These are phyloP conservation scores for Aspergillus pseudonomiae DNA, from an alignment of 2,329 filamentous ascomycete genomes.

Conservation along the genomic window DNA sequence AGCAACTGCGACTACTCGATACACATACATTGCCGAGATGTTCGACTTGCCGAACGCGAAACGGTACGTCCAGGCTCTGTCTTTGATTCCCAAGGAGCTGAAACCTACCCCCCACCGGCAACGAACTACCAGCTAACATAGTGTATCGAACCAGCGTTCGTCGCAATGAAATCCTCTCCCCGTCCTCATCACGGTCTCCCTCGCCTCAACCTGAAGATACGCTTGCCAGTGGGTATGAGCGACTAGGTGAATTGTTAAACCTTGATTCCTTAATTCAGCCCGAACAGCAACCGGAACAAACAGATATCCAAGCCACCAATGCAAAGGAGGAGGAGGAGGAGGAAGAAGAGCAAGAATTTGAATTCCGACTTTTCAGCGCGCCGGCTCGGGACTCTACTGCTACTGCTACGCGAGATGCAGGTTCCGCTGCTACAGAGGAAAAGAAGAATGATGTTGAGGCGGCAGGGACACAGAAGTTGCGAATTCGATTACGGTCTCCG, in stretches of 20 bases:
- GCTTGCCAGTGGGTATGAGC: constrained; percentile 33
- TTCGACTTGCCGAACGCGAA: constrained; percentile 42
- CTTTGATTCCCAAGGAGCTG: not conserved
- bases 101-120: not conserved
- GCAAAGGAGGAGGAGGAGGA: constrained; percentile 19
- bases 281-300: not conserved
- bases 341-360: constrained; percentile 48
- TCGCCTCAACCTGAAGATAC: constrained; percentile 32
- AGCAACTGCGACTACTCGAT: not conserved
- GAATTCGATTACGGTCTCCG: constrained; percentile 43
- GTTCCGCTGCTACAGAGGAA: constrained; percentile 6
- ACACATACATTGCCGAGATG: constrained; percentile 24
- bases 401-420: not conserved
- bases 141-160: constrained; percentile 32
- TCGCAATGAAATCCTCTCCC: constrained; percentile 39
- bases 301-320: constrained; percentile 7
- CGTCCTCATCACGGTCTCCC: constrained; percentile 33
- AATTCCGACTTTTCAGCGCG: constrained; percentile 46
- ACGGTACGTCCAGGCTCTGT: constrained; percentile 29
- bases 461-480: constrained; percentile 39
- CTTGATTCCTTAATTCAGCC: constrained; percentile 30
- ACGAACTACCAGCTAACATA: not conserved
- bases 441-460: not conserved
- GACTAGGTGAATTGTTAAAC: constrained; percentile 37
- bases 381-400: constrained; percentile 21